Base-by-base conservation (phyloP, 2,329 filamentous ascomycete genomes). In the Cyanodermella asteris region DNA sequence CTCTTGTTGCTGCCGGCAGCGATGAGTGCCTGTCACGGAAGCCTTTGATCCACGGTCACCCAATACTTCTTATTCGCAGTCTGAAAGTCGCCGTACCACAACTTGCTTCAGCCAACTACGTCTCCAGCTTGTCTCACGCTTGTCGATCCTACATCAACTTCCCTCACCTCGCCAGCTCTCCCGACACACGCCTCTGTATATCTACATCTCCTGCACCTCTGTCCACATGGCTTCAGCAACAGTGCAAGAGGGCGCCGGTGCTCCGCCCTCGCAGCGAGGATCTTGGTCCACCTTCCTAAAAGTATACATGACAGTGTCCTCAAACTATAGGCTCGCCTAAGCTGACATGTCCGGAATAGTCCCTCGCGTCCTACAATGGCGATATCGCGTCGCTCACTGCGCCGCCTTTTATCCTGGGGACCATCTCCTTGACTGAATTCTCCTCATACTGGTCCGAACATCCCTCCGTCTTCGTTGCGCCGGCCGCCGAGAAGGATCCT, bases 401-500 rank as follows among this genome's bases (percentile, higher is more conserved):
- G 19, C 76, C 76, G 27, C 76, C 76, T 11, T 84, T 82, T 41
- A 80, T 84, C 38, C 66, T 84, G 27, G 78, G 74, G 20, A 66
- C 69, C 18, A 77, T 72, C 36, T 80, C 73, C 34, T 55, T 82
- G 32, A 74, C 72, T 38, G 76, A 84, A 45, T 82, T 76, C 54
- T 77, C 72, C 33, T 65, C 72, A 26, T 82, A 81, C 54, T 84
- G 76, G 76, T 71, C 70, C 33, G 75, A 80, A 37, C 72, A 81
- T 41, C 76, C 76, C 4, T 50, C 57, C 11, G 52, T 91, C 31
- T 74, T 94, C 38, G 68, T 80, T 31, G 81, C 82, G 8, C 78
- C 84, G 3, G 74, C 80, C 24, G 60, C 62, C 29, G 81, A 91
- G 47, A 40, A 69, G 26, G 75, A 91, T 44, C 64, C 81, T 1